Evolutionary conservation across 768 basidiomycete species (phyloP), one percentile per base, ranked within the genome.

Genomic region (Agaricus subrufescens): DNA sequence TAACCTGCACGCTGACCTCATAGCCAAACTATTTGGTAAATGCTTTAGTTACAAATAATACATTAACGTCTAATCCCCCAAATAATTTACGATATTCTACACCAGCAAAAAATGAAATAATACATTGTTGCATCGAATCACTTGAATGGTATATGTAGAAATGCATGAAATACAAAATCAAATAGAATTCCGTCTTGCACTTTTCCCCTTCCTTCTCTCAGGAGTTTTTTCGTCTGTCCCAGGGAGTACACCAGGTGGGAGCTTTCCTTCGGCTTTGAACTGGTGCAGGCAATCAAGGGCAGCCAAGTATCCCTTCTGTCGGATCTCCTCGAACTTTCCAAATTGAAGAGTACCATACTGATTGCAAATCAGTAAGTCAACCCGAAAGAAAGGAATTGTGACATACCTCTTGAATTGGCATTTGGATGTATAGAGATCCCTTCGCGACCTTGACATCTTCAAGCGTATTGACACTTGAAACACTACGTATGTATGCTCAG

Each of bases 341-440:
- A 93, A 95, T 67, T 95, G 91, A 26, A 98, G 76, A 4, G 94
- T 98, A 4, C 94, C 93, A 62, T 89, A 98, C 86, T 94, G 58
- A 54, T 23, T 30, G 11, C 27, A 30, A 31, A 15, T n/a, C 27
- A 15, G 27, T 64, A 30, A 58, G 44, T 37, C 12, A 25, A 30
- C 11, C 34, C 34, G 26, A 49, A 37, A 42, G 9, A 5, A 30
- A 46, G 12, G 50, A 42, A 14, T 19, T 4, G 46, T 3, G 19
- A 65, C 76, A 59, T 62, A 91, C 91, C 72, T 91, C 85, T 60
- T 97, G 92, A 11, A 99, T 95, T 0, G 97, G 97, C 89, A 98
- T 91, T 58, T 84, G 82, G 70, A 97, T 86, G 66, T 99, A 98
- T 45, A 98, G 73, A 65, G 93, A 95, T 1, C 89, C 91, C 8